Evolutionary conservation across 208 protist species (phyloP).

Genomic region (Crithidia fasciculata): DNA sequence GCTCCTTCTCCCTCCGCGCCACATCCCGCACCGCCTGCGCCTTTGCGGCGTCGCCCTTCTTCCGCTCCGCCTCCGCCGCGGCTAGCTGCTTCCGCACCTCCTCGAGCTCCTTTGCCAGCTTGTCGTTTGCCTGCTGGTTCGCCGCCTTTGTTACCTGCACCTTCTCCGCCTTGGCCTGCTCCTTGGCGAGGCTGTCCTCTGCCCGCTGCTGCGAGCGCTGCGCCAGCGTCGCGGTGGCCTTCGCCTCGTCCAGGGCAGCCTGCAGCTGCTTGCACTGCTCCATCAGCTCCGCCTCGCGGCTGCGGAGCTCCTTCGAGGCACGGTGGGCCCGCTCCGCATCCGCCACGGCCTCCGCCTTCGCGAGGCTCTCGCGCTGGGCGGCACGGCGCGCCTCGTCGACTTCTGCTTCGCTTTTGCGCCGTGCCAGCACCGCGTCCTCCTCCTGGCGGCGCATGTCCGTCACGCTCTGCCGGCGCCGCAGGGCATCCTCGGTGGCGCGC

Average conservation of each 20-base stretch:
- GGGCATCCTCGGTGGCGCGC: slow-evolving; percentile 43
- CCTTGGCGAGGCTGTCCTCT: slow-evolving; percentile 43
- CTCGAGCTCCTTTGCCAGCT: slow-evolving; percentile 32
- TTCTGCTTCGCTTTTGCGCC: slow-evolving; percentile 31
- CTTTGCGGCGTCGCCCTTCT: slow-evolving; percentile 21
- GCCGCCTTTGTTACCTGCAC: slow-evolving; percentile 6
- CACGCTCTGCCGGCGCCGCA: slow-evolving; percentile 37
- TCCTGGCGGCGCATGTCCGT: slow-evolving; percentile 31
- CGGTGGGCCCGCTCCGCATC: slow-evolving; percentile 25
- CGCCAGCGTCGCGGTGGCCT: slow-evolving; percentile 36
- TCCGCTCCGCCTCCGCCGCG: slow-evolving; percentile 21
- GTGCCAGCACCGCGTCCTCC: slow-evolving; percentile 32
- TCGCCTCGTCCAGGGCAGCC: slow-evolving; percentile 39
- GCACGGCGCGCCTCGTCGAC: slow-evolving; percentile 20
- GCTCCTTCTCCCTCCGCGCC: slow-evolving; percentile 22
- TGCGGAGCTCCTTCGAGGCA: slow-evolving; percentile 25
- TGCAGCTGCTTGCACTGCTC: slow-evolving; percentile 38
- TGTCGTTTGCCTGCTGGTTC: slow-evolving; percentile 10
- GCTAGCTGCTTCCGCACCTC: slow-evolving; percentile 29
- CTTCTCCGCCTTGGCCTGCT: slow-evolving; percentile 15
- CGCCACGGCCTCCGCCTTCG: slow-evolving; percentile 31
- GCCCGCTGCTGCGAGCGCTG: slow-evolving; percentile 27
- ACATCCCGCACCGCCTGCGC: slow-evolving; percentile 12
- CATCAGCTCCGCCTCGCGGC: slow-evolving; percentile 36
- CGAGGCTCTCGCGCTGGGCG: slow-evolving; percentile 31